Evolutionary conservation across 331 rosid species (phyloP), one percentile per base, ranked within the genome.

Genomic region (Quercus phellos): DNA sequence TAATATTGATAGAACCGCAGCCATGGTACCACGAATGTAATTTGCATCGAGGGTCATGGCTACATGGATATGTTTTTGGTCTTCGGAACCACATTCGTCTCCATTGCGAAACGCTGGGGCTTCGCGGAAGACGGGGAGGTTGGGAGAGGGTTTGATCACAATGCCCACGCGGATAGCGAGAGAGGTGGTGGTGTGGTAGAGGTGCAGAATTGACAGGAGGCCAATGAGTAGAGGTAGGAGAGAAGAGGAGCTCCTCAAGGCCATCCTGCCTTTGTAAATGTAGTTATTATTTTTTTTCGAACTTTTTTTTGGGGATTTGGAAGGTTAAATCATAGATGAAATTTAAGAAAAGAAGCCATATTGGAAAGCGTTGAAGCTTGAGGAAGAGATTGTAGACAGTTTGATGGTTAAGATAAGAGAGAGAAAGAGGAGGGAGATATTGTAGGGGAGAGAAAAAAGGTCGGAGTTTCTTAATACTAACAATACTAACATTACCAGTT

Each of bases 41-140:
- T 88, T 90, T 0, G 82, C 88, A 34, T 88, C 94, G 0, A 90
- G 85, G 58, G 91, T 90, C 94, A 90, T 90, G 51, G 89, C 86
- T 0, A 90, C 89, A 19, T 90, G 87, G 51, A 87, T 88, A 17
- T 22, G 55, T 12, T 83, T 74, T 3, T 76, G 4, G 9, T n/a
- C 61, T 0, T n/a, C 5, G 51, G 78, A 76, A 4, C 85, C 83
- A 17, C 91, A 89, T 51, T 83, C 83, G 10, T 84, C 18, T 13
- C 88, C 85, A 4, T 90, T 90, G 2, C 86, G 75, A 70, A 90
- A 87, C 7, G 90, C 90, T 0, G 91, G 91, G 22, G 89, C 94
- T 75, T 90, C 91, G 0, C 74, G 82, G 79, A 90, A 90, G 29
- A 38, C 9, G 5, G 84, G 86, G 43, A 79, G 79, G 53, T 53